Evolutionary conservation across 495 filamentous ascomycete species (phyloP), one percentile per base, ranked within the genome.

Genomic region (Cercophora newfieldiana): DNA sequence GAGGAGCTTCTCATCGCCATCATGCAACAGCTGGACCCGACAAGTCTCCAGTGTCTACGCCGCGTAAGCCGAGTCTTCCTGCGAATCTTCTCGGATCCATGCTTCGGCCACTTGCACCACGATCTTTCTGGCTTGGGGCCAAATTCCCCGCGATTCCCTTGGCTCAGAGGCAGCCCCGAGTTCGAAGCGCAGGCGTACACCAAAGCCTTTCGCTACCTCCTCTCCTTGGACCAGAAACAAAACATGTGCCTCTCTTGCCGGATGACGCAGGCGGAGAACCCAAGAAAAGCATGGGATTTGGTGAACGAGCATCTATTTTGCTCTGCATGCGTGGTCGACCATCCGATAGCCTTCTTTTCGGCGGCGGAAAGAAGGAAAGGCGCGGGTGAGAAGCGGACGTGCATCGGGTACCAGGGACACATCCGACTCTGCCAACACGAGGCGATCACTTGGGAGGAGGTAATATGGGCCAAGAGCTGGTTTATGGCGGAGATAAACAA

Each of bases 251-350:
- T 51, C 5, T 51, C 48, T 6, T 51, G 48, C 48, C 48, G 48
- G 48, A 51, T 51, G 18, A n/a, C 48, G 5, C 48, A 51, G 48
- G 5, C 48, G 48, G 48, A 51, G 18, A 51, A 51, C 18, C 48
- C 48, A n/a, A 51, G 48, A n/a, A 51, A 6, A n/a, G 48, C 48
- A 51, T 51, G 48, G 48, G 48, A 51, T 51, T n/a, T 51, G 48
- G 48, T 51, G 6, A 51, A 51, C 48, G 48, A 51, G 48, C 48
- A 51, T 51, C 48, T 51, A 6, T 51, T 51, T 51, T 51, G 48
- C 21, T 6, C 48, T 7, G 48, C 18, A 6, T 51, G 48, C 18
- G 6, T 7, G 48, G 48, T 51, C 18, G 48, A 51, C 48, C 48
- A 51, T 16, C 48, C 48, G 4, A 6, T 51, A 51, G 48, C 48